Percentiles rank a stretch among this genome's conserved stretches.
Evolutionary conservation across 768 basidiomycete species (phyloP).

Genomic region (Pleurotus pulmonarius): DNA sequence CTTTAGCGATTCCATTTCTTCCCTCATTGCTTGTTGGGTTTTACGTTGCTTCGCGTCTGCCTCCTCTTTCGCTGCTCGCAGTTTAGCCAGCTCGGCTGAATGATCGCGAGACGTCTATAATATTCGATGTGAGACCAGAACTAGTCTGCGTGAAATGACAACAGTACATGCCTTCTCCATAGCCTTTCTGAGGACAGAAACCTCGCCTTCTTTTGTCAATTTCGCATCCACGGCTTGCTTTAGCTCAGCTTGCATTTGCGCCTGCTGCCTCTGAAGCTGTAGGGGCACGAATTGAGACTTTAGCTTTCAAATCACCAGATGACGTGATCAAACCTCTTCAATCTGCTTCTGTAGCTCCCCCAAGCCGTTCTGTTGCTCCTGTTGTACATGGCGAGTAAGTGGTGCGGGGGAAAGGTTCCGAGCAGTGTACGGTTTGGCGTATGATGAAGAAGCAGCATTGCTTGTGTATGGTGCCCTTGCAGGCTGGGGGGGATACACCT

Average conservation of each 20-base stretch:
- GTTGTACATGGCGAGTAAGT: neutral
- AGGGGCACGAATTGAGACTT: conserved; percentile 11
- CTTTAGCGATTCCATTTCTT: conserved; percentile 65
- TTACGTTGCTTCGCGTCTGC: conserved; percentile 52
- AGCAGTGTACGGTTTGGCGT: conserved; percentile 2
- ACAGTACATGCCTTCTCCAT: conserved; percentile 54
- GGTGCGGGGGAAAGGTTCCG: neutral
- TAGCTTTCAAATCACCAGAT: conserved; percentile 26
- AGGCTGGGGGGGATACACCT: too few relatives aligned
- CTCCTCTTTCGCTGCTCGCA: conserved; percentile 59
- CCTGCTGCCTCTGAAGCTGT: conserved; percentile 51
- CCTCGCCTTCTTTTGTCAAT: conserved; percentile 68
- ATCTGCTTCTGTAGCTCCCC: conserved; percentile 8
- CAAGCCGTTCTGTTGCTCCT: too few relatives aligned
- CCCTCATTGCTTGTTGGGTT: conserved; percentile 59
- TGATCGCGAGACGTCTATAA: conserved; percentile 56
- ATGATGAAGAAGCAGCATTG: too few relatives aligned
- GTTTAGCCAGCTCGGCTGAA: conserved; percentile 47
- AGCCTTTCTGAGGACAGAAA: conserved; percentile 58
- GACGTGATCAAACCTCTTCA: conserved; percentile 25
- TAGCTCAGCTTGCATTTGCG: conserved; percentile 39
- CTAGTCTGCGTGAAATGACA: too few relatives aligned
- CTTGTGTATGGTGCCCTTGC: too few relatives aligned
- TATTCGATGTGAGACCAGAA: neutral
- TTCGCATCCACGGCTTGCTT: conserved; percentile 47